A percentile compares a stretch with the other conserved stretches of the same genome.
These are phyloP conservation scores for Hyaloscypha finlandica DNA, from an alignment of 495 filamentous ascomycete genomes.

Conservation along the genomic window DNA sequence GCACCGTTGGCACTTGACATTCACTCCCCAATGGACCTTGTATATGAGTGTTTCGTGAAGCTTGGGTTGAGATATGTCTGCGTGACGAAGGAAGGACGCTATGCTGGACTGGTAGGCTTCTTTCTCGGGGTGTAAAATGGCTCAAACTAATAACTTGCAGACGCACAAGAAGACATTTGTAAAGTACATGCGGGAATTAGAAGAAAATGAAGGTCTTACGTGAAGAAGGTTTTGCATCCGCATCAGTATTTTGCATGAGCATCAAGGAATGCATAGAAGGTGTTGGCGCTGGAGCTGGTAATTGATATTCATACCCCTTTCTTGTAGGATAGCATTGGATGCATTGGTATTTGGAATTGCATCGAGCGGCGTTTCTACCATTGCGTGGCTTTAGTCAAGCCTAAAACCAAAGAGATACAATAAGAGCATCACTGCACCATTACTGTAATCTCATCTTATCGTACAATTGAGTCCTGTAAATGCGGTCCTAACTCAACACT, in stretches of 20 bases:
- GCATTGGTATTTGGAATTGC: constrained; percentile 14
- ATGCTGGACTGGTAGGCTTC: constrained; percentile 74
- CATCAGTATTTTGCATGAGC: neutral
- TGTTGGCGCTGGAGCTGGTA: neutral
- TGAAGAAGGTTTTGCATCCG: constrained; percentile 8
- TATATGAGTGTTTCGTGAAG: constrained; percentile 97
- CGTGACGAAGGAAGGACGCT: constrained; percentile 79
- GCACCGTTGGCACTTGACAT: constrained; percentile 88
- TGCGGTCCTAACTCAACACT: neutral
- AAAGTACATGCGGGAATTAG: constrained; percentile 83
- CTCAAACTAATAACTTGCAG: constrained; percentile 43
- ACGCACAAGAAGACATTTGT: constrained; percentile 94
- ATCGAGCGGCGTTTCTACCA: neutral
- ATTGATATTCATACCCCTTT: constrained; percentile 1
- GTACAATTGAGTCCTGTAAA: neutral
- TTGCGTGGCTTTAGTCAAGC: neutral
- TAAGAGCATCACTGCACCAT: neutral
- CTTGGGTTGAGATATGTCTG: constrained; percentile 91
- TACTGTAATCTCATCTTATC: neutral
- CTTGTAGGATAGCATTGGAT: constrained; percentile 1
- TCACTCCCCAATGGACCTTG: constrained; percentile 88
- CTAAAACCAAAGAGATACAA: neutral
- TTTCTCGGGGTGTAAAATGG: neutral
- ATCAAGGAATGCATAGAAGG: neutral
- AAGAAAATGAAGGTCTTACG: constrained; percentile 54